Evolutionary conservation across 371 early-diverging fungal genomes (phyloP).

Genomic region (Rhizopus arrhizus): DNA sequence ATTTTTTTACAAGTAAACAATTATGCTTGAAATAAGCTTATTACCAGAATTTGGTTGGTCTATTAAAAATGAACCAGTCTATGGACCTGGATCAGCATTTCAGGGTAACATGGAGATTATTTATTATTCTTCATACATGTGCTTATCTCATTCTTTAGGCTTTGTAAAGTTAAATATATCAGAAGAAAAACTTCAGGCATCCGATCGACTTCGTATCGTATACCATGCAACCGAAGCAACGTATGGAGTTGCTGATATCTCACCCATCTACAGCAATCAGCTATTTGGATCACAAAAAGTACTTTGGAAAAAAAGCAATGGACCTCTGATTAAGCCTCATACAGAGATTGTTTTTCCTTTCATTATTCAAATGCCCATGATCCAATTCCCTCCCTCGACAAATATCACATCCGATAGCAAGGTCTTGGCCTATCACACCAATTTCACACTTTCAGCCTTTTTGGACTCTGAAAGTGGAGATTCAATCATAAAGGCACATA

Average conservation of each 20-base stretch:
- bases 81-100: slow-evolving; percentile 33
- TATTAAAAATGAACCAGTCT: slow-evolving; percentile 16
- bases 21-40: slow-evolving; percentile 9
- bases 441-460: slow-evolving; percentile 14
- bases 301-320: slow-evolving; percentile 8
- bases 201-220: slow-evolving; percentile 17
- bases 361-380: slow-evolving; percentile 24
- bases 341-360: slow-evolving; percentile 16
- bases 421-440: slow-evolving; percentile 14
- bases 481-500: slow-evolving; percentile 4
- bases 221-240: slow-evolving; percentile 21
- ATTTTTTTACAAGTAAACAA: background rate
- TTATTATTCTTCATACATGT: background rate
- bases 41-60: slow-evolving; percentile 28
- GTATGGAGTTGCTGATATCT: background rate
- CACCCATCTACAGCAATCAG: slow-evolving; percentile 9
- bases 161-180: slow-evolving; percentile 15
- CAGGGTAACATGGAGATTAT: slow-evolving; percentile 14
- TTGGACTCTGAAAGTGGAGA: slow-evolving; percentile 9
- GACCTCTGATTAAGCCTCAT: background rate
- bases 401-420: slow-evolving; percentile 6
- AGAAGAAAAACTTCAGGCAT: slow-evolving; percentile 7
- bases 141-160: background rate
- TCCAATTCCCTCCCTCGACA: slow-evolving; percentile 26
- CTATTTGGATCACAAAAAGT: slow-evolving; percentile 20